A percentile compares a stretch with the other conserved stretches of the same genome.
Evolutionary conservation across 2,329 filamentous ascomycete species (phyloP).

Genomic region (Neofusicoccum kwambonambiense): DNA sequence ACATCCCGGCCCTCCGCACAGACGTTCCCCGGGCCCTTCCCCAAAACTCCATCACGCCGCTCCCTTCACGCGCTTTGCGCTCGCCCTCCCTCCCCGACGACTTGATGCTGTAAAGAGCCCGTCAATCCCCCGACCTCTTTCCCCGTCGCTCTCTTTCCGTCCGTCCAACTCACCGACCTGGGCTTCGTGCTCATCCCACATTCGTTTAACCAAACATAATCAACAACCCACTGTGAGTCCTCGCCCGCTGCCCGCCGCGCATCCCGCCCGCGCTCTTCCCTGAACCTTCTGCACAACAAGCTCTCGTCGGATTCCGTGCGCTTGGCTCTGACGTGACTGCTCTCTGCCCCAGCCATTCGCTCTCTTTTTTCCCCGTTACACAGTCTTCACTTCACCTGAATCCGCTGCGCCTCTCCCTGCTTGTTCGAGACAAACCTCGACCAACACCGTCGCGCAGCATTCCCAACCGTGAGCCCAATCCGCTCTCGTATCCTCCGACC

Average conservation of each 20-base stretch:
- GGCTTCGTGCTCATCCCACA: background rate
- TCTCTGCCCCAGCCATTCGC: background rate
- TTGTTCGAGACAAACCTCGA: background rate
- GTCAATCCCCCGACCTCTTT: background rate
- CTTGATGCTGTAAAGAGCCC: slow-evolving; percentile 11
- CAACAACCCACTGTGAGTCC: background rate
- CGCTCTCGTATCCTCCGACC: background rate
- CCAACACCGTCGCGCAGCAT: slow-evolving; percentile 5
- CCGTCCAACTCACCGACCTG: background rate
- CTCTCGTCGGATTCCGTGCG: background rate
- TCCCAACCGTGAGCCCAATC: background rate
- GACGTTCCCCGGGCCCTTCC: slow-evolving; percentile 5
- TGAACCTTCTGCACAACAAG: background rate
- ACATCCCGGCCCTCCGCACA: slow-evolving; percentile 5
- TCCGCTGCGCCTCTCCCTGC: slow-evolving; percentile 12
- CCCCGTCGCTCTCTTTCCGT: background rate
- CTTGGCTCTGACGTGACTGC: background rate
- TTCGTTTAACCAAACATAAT: background rate
- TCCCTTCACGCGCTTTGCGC: slow-evolving; percentile 8
- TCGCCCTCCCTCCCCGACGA: background rate
- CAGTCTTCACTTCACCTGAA: background rate
- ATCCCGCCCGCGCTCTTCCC: background rate
- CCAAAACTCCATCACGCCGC: slow-evolving; percentile 11
- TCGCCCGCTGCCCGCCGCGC: background rate
- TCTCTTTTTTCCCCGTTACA: background rate